Conservation (phyloP, 2,329 filamentous ascomycete species). For the Colletotrichum kahawae region DNA sequence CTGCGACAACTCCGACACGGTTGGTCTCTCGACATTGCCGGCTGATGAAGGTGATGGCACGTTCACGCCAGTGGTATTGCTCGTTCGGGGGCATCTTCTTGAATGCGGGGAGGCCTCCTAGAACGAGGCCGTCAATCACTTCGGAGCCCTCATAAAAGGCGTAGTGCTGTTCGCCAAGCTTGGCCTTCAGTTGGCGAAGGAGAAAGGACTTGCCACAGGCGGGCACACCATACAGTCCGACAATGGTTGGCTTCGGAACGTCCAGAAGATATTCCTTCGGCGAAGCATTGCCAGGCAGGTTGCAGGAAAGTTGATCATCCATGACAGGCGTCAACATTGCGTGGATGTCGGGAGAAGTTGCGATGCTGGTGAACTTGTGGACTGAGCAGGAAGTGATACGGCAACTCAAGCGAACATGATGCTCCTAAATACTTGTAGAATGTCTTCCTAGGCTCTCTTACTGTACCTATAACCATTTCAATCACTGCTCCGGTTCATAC, state of each 20-base stretch:
- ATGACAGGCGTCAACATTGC: neutral
- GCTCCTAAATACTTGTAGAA: neutral
- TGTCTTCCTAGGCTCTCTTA: neutral
- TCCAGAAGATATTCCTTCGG: neutral
- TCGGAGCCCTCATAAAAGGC: neutral
- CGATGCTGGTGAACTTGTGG: neutral
- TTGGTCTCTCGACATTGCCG: neutral
- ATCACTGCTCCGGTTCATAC: neutral
- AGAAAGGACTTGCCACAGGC: neutral
- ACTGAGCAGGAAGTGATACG: neutral
- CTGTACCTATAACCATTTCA: neutral
- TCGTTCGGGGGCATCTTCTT: neutral
- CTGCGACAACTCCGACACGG: neutral
- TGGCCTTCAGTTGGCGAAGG: neutral
- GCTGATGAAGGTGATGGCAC: neutral
- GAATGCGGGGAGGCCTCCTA: neutral
- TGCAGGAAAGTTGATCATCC: neutral
- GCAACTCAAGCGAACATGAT: neutral
- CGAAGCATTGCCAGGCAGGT: neutral
- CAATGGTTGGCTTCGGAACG: neutral
- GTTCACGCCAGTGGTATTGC: neutral
- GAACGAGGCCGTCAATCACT: neutral
- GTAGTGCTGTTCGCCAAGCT: neutral
- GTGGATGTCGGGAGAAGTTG: neutral
- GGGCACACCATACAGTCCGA: neutral